Evolutionary conservation across 2,329 filamentous ascomycete genomes (phyloP).

Genomic region (Beauveria caledonica): DNA sequence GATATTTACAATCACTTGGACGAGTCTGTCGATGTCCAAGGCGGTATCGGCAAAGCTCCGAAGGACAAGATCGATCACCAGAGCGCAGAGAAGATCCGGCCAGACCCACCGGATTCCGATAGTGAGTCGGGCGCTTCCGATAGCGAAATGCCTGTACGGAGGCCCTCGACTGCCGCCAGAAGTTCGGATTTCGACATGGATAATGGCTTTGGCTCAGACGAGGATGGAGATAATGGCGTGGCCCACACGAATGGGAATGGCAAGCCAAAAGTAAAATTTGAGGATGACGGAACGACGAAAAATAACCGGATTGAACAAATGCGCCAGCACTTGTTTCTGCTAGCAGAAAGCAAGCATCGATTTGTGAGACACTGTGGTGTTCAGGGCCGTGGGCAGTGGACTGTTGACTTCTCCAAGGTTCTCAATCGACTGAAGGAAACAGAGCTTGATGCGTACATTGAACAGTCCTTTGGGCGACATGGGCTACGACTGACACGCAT

Average conservation of each 20-base stretch:
- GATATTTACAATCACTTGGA: conserved; percentile 49
- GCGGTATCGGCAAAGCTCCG: conserved; percentile 49
- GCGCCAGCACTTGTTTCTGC: conserved; percentile 63
- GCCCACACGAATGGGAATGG: conserved; percentile 28
- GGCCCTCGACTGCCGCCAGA: background rate
- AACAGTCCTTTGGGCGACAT: conserved; percentile 65
- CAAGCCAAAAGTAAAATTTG: conserved; percentile 42
- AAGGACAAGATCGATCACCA: conserved; percentile 37
- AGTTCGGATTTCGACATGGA: conserved; percentile 13
- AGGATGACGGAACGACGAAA: conserved; percentile 34
- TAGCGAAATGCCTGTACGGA: conserved; percentile 9
- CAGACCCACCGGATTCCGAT: conserved; percentile 21
- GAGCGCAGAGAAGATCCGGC: conserved; percentile 41
- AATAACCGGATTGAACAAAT: conserved; percentile 49
- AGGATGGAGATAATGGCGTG: conserved; percentile 29
- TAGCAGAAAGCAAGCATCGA: conserved; percentile 59
- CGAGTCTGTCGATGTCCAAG: conserved; percentile 42
- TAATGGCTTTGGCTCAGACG: conserved; percentile 24
- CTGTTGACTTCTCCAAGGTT: conserved; percentile 71
- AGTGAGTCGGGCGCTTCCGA: conserved; percentile 21
- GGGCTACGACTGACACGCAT: conserved; percentile 81
- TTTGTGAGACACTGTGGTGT: conserved; percentile 62
- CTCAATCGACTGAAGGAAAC: conserved; percentile 61
- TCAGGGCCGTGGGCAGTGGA: conserved; percentile 64
- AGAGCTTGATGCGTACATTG: conserved; percentile 76